Conservation (phyloP, 495 filamentous ascomycete species). For the Hyaloscypha variabilis region DNA sequence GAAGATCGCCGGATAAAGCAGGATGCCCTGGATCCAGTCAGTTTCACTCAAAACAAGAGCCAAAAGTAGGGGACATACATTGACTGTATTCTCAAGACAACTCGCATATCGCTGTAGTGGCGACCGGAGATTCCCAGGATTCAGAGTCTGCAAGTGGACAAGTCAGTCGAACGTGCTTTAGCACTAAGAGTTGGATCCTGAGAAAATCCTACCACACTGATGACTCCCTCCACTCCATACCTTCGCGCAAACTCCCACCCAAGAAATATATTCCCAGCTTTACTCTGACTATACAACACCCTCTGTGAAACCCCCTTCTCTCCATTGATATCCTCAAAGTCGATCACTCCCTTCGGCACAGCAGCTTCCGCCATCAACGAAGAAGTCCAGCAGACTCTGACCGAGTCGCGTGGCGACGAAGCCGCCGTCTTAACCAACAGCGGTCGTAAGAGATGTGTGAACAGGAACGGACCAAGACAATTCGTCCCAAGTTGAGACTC, state of each 20-base stretch:
- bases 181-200: not conserved
- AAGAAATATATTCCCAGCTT: conserved; percentile 38
- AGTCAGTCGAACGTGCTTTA: not conserved
- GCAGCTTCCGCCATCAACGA: not conserved
- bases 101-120: conserved; percentile 41
- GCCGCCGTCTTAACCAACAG: not conserved
- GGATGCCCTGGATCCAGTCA: not conserved
- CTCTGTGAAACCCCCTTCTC: not conserved
- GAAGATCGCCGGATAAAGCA: conserved; percentile 25
- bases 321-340: not conserved
- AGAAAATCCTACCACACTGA: conserved; percentile 32
- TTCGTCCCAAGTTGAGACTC: not conserved
- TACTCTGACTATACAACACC: conserved; percentile 37
- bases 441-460: not conserved
- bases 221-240: conserved; percentile 30
- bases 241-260: conserved; percentile 36
- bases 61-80: not conserved
- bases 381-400: not conserved
- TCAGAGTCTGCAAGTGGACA: conserved; percentile 25
- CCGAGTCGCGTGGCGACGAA: conserved; percentile 37
- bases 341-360: not conserved
- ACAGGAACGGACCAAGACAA: not conserved
- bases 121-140: conserved; percentile 47
- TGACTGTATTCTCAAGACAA: not conserved
- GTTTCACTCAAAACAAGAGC: not conserved